Evolutionary conservation across 306 rosid species (phyloP).

Genomic region (Cucumis melo): DNA sequence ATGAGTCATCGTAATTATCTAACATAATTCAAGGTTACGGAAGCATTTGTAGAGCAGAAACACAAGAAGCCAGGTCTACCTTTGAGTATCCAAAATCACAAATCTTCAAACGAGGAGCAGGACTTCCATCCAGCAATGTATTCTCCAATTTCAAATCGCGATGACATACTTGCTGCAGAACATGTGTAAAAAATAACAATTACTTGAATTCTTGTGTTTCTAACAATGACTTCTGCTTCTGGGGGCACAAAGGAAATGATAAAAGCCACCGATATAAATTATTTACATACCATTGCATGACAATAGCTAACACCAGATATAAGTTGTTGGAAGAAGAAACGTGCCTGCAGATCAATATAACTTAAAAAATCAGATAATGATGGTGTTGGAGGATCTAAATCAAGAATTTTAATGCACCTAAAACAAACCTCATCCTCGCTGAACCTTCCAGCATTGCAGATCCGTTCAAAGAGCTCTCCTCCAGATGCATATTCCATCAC

Average conservation of each 20-base stretch:
- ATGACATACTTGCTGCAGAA: slow-evolving; percentile 86
- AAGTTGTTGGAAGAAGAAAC: slow-evolving; percentile 95
- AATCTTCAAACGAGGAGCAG: slow-evolving; percentile 75
- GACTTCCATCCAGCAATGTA: slow-evolving; percentile 85
- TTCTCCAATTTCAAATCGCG: slow-evolving; percentile 93
- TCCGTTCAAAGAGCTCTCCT: slow-evolving; percentile 76
- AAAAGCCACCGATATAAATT: neutral
- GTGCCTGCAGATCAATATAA: slow-evolving; percentile 41
- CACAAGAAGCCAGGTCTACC: slow-evolving; percentile 24
- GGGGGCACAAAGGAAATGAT: neutral
- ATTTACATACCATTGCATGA: slow-evolving; percentile 67
- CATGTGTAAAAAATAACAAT: slow-evolving; percentile 13
- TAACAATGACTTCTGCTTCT: neutral
- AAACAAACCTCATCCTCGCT: slow-evolving; percentile 73
- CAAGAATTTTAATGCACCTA: neutral
- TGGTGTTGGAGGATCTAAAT: neutral
- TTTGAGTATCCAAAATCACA: slow-evolving; percentile 97
- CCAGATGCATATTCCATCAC: slow-evolving; percentile 96
- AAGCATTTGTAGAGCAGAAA: neutral
- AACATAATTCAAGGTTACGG: neutral
- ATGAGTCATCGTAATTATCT: neutral
- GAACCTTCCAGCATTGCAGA: slow-evolving; percentile 64
- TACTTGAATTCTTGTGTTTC: slow-evolving; percentile 5
- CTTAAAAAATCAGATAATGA: neutral
- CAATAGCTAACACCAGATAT: slow-evolving; percentile 92